Percentiles rank a stretch among this genome's conserved stretches.
Conservation (phyloP, 805 yeast species). For the Kazachstania psychrophila region DNA sequence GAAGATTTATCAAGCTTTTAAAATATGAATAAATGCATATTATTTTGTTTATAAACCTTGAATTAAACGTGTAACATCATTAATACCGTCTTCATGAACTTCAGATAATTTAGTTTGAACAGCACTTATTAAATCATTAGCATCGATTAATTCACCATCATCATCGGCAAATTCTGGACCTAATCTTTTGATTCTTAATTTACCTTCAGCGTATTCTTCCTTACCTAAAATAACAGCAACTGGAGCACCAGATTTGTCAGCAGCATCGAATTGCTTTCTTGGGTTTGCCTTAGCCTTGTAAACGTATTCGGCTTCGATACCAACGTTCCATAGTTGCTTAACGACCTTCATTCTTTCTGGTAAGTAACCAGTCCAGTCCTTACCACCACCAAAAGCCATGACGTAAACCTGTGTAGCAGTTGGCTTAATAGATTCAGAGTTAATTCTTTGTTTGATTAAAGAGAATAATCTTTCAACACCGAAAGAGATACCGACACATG, state of each 20-base stretch:
- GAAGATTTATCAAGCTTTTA: too few relatives aligned
- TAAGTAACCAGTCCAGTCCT: slow-evolving; percentile 88
- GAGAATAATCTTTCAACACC: slow-evolving; percentile 96
- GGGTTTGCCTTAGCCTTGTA: slow-evolving; percentile 91
- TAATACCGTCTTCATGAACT: slow-evolving; percentile 44
- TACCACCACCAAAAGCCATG: slow-evolving; percentile 99
- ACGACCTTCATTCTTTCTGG: slow-evolving; percentile 86
- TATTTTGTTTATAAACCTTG: slow-evolving; percentile 41
- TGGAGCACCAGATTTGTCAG: slow-evolving; percentile 88
- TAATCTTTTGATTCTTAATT: slow-evolving; percentile 74
- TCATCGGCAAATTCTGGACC: slow-evolving; percentile 83
- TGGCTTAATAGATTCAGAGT: slow-evolving; percentile 52
- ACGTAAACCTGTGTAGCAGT: slow-evolving; percentile 87
- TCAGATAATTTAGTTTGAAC: slow-evolving; percentile 46
- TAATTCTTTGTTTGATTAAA: slow-evolving; percentile 67
- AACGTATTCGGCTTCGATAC: slow-evolving; percentile 82
- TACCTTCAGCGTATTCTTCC: slow-evolving; percentile 74
- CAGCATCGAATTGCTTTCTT: slow-evolving; percentile 95
- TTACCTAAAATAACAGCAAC: slow-evolving; percentile 90
- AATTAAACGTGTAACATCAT: slow-evolving; percentile 55
- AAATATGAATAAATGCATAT: too few relatives aligned
- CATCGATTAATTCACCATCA: slow-evolving; percentile 71
- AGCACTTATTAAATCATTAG: slow-evolving; percentile 48
- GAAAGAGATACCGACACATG: slow-evolving; percentile 95
- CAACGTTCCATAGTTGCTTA: slow-evolving; percentile 75